Base-by-base conservation (phyloP, 2,329 filamentous ascomycete species). In the Chaetothyriales sp. region DNA sequence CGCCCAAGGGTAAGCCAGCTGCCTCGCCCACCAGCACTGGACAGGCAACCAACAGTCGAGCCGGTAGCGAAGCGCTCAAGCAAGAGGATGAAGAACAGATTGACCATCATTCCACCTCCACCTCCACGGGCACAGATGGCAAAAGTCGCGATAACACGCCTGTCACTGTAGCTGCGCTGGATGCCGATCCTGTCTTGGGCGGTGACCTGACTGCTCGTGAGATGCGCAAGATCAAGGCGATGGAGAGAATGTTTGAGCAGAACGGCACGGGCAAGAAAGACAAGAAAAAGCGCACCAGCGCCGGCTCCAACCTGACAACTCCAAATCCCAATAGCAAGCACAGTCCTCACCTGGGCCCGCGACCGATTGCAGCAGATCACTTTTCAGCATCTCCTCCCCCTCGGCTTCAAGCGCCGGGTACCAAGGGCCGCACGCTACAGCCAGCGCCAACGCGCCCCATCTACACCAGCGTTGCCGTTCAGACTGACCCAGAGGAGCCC, bases 131-230 rank as follows among this genome's bases (percentile, higher is more conserved):
- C 47, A 70, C 72, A 53, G 77, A 75, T 44, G 73, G 73, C 2
- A 72, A 67, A 47, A 81, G 79, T 63, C 76, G 78, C 43, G 79
- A 81, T 60, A 72, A 79, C 46, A 81, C 78, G 5, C 79, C 79
- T 1, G 75, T 73, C 55, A 73, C 71, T 52, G 73, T 70, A 6
- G 64, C 68, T 25, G 73, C 71, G 51, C 52, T 57, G 0, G 57
- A 72, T 43, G 62, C 69, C 8, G 65, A 64, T 46, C 64, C 66
- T 25, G 58, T 64, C 3, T 53, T 67, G 48, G 66, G 70, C 9
- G 63, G 70, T 1, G 78, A 78, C 55, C 68, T 81, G 54, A 81
- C 79, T 1, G 78, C 76, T 54, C 72, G 79, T 4, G 79, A 82
- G 57, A 73, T 73, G 59, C 75, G 78, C 52, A 82, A 82, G 63